Evolutionary conservation across 495 filamentous ascomycete species (phyloP), one percentile per base, ranked within the genome.

Genomic region (Tuber calosporum): DNA sequence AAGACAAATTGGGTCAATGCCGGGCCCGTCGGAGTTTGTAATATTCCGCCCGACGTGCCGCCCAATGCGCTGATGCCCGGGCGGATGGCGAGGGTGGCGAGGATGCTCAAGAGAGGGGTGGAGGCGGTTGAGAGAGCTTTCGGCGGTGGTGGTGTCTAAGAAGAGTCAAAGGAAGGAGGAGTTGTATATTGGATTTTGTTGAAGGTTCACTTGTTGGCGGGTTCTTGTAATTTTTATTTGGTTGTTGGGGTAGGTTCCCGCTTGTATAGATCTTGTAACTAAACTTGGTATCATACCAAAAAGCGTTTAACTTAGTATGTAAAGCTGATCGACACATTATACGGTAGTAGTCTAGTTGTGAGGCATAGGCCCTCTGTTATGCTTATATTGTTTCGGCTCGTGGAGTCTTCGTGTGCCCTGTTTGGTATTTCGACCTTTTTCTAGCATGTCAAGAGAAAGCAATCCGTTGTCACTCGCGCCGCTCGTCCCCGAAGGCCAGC

Each of bases 1-100:
- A 41, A 70, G 6, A 73, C 70, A 4, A 42, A 40, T n/a, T 78
- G 70, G 69, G 67, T 77, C 19, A 45, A 73, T 45, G 70, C 76
- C 4, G 66, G 66, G 30, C 76, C 76, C 41, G 68, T 73, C 9
- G 76, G 74, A 17, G 26, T 73, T 40, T 77, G 76, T 37, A 39
- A 68, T 67, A 68, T 77, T 70, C 76, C 76, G 4, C 67, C 76
- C 9, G 66, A 77, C 6, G 41, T 77, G 13, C 76, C 74, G 11
- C 67, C 72, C 20, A 77, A 73, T 30, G 74, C 76, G 34, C 69
- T 77, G 48, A 20, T 77, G 39, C 75, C 73, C 22, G 58, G 68
- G 26, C 69, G 58, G n/a, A 77, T 41, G 45, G 69, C 69, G 15
- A 72, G 40, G 45, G 37, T 74, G 19, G 74, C 20, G 36, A 77